These are phyloP conservation scores for Moesziomyces sp. DNA, from an alignment of 1,284 basidiomycete genomes.

Conservation along the genomic window DNA sequence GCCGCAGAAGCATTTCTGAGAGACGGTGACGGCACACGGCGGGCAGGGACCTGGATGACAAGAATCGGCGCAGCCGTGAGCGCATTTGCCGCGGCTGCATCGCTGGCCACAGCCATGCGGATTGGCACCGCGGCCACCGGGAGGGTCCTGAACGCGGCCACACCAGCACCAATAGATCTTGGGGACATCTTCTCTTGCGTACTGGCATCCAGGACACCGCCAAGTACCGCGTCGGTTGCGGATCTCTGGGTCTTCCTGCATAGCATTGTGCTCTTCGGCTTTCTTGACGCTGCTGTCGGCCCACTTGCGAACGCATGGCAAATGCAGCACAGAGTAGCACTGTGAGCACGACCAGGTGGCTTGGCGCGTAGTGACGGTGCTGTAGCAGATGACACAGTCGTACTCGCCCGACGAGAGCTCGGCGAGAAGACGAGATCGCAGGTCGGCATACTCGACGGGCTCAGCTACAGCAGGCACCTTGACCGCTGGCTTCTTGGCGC, in stretches of 20 bases:
- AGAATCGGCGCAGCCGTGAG: constrained; percentile 58
- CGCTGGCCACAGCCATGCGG: constrained; percentile 64
- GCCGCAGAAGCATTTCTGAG: constrained; percentile 64
- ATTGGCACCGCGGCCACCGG: constrained; percentile 37
- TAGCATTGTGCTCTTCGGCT: constrained; percentile 62
- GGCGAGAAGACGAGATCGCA: constrained; percentile 60
- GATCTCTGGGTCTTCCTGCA: constrained; percentile 64
- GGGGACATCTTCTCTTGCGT: constrained; percentile 58
- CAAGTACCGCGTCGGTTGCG: constrained; percentile 58
- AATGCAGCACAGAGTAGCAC: constrained; percentile 64
- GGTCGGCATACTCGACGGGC: constrained; percentile 56
- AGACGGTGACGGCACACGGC: constrained; percentile 62
- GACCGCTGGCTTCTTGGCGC: constrained; percentile 30
- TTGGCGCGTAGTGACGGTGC: constrained; percentile 53
- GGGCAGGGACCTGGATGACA: constrained; percentile 67
- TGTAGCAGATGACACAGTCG: constrained; percentile 66
- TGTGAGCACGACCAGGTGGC: constrained; percentile 64
- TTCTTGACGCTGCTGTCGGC: constrained; percentile 63
- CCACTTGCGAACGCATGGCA: constrained; percentile 64
- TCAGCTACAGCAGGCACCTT: constrained; percentile 26
- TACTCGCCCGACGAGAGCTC: constrained; percentile 62
- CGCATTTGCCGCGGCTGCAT: constrained; percentile 57
- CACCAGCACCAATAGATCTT: constrained; percentile 65
- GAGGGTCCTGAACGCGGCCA: constrained; percentile 52
- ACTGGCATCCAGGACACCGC: constrained; percentile 66